Evolutionary conservation across 1,284 basidiomycete species (phyloP), one percentile per base, ranked within the genome.

Genomic region (Neolentinus lepideus): DNA sequence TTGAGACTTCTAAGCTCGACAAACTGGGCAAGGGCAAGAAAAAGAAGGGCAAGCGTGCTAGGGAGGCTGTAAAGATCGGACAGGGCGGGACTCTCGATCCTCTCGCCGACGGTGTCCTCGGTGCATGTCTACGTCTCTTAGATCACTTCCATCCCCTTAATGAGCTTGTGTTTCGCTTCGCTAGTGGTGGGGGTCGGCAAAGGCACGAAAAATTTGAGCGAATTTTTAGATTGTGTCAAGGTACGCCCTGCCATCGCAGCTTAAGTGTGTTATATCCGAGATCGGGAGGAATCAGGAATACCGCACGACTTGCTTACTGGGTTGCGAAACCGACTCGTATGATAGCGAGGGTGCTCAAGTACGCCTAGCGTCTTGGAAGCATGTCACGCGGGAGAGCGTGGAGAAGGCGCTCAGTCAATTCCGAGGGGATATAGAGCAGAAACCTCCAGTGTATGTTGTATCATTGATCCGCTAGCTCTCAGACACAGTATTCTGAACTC

Each of bases 11-110:
- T 45, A 83, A 84, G 64, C 68, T 83, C 14, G 77, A 74, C 56
- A 75, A 71, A 67, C 66, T 65, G 67, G 59, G 67, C 56, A 57
- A 71, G 67, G 60, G 75, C 69, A 63, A 69, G 65, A 64, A 71
- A 63, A 59, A 63, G 64, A 58, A 51, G 52, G 52, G 58, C 35
- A 68, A 71, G 56, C 68, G 64, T 55, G 71, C 68, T 53, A 71
- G 73, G 47, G 76, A 66, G 1, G 62, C 63, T 22, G 69, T 93
- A 53, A 96, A 96, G 71, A 80, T 95, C 50, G 94, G 94, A 1
- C 92, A 95, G 70, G 93, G 93, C 48, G 94, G 94, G 16, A 99
- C 97, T 2, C 75, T 99, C 48, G 97, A 99, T 74, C 97, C 97
- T 11, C 78, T 99, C 19, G 97, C 97, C n/a, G 90, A 94, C 67